Percentiles rank a stretch among this genome's conserved stretches.
These are phyloP conservation scores for Saksenaea vasiformis DNA, from an alignment of 371 early-diverging fungal species.

Conservation along the genomic window DNA sequence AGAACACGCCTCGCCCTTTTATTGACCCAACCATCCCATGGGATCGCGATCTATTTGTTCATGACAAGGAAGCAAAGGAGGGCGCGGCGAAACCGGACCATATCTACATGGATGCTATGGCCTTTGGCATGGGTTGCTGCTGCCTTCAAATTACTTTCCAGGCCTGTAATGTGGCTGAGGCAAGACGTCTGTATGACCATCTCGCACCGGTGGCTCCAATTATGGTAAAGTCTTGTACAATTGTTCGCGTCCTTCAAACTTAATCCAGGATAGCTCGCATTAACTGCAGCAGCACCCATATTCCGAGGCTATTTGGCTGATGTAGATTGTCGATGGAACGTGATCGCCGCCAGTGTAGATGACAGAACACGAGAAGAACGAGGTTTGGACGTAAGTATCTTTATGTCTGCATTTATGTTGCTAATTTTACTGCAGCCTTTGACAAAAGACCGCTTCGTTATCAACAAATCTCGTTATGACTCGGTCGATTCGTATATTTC, in stretches of 20 bases:
- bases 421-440: constrained; percentile 58
- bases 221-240: constrained; percentile 54
- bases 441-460: constrained; percentile 69
- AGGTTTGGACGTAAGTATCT: constrained; percentile 65
- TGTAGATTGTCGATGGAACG: constrained; percentile 98
- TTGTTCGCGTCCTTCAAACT: neutral
- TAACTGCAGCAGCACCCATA: constrained; percentile 95
- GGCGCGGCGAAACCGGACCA: constrained; percentile 88
- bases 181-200: constrained; percentile 94
- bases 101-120: constrained; percentile 99
- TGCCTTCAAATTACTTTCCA: constrained; percentile 99
- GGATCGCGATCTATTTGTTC: constrained; percentile 58
- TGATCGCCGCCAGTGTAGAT: constrained; percentile 94
- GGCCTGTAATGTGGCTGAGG: constrained; percentile 94
- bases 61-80: constrained; percentile 65
- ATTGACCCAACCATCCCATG: constrained; percentile 84
- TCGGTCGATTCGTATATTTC: constrained; percentile 95
- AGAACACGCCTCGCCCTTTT: constrained; percentile 88
- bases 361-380: constrained; percentile 96
- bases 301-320: constrained; percentile 95
- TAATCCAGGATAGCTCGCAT: constrained; percentile 63
- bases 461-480: constrained; percentile 97
- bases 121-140: constrained; percentile 99
- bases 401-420: neutral
- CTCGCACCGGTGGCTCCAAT: constrained; percentile 93